Conservation (phyloP, 495 filamentous ascomycete species). For the Tuber calosporum region DNA sequence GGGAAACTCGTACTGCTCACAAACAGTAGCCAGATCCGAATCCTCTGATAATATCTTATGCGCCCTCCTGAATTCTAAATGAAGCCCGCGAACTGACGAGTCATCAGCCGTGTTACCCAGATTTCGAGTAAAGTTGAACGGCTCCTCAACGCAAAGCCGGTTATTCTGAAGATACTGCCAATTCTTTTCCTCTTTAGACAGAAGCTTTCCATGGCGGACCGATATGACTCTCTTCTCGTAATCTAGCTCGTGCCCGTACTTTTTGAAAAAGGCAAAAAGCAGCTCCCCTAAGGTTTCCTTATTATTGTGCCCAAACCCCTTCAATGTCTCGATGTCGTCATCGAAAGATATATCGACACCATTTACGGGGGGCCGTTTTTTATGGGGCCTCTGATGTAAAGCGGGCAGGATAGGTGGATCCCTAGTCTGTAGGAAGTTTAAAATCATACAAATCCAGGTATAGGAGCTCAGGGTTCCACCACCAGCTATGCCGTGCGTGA, state of each 20-base stretch:
- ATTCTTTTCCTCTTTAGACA: constrained; percentile 78
- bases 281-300: constrained; percentile 74
- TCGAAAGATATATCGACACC: constrained; percentile 68
- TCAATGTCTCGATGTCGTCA: constrained; percentile 68
- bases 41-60: constrained; percentile 66
- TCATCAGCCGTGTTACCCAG: constrained; percentile 95
- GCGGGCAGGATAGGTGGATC: constrained; percentile 80
- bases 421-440: constrained; percentile 89
- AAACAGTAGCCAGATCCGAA: constrained; percentile 68
- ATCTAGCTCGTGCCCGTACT: constrained; percentile 87
- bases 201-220: constrained; percentile 69
- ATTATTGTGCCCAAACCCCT: constrained; percentile 69
- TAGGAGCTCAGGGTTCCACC: constrained; percentile 96
- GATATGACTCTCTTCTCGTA: constrained; percentile 80
- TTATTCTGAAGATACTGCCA: constrained; percentile 72
- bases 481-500: constrained; percentile 53
- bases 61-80: constrained; percentile 79
- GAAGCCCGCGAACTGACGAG: constrained; percentile 81
- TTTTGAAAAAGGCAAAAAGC: constrained; percentile 87
- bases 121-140: constrained; percentile 89
- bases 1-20: constrained; percentile 76
- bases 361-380: constrained; percentile 53
- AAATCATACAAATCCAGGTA: constrained; percentile 99
- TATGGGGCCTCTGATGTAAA: constrained; percentile 67
- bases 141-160: constrained; percentile 88